Percentiles rank a stretch among this genome's conserved stretches.
phyloP scores from a whole-genome alignment of 176 grass and related monocot species.

The Bonia amplexicaulis region DNA sequence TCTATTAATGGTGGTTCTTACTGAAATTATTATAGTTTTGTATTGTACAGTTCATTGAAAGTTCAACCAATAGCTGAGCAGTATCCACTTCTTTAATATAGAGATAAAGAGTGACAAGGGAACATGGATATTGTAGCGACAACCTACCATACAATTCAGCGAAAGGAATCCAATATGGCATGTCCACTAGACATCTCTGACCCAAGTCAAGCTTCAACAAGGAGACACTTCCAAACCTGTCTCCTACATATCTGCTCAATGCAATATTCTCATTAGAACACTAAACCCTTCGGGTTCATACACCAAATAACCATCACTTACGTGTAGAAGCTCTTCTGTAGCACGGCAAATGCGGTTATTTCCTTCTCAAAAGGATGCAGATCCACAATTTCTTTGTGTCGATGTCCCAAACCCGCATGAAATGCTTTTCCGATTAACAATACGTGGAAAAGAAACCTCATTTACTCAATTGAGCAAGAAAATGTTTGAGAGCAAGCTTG shows the following conservation, averaged over 20 bases:
- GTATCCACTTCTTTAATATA: background rate
- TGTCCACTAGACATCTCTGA: constrained; percentile 47
- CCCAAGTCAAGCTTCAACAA: constrained; percentile 68
- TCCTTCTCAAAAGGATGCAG: constrained; percentile 53
- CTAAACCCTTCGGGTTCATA: background rate
- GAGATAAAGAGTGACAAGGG: background rate
- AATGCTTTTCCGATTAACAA: constrained; percentile 2
- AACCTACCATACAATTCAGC: constrained; percentile 77
- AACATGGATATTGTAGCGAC: background rate
- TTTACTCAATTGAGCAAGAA: background rate
- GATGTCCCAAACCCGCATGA: constrained; percentile 67
- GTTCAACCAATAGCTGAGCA: background rate
- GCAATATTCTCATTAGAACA: constrained; percentile 7
- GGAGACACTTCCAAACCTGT: constrained; percentile 56
- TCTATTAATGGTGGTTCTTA: background rate
- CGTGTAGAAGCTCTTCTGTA: constrained; percentile 72
- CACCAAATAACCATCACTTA: constrained; percentile 14
- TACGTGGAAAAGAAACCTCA: background rate
- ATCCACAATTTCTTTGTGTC: constrained; percentile 57
- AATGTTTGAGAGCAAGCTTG: constrained; percentile 18
- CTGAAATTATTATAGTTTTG: background rate
- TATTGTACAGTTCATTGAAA: background rate
- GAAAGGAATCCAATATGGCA: constrained; percentile 84
- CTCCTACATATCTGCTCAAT: constrained; percentile 65
- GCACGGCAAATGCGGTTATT: constrained; percentile 54